These are phyloP conservation scores for Brasenia schreberi DNA, from an alignment of 164 flowering plant genomes.

Conservation along the genomic window DNA sequence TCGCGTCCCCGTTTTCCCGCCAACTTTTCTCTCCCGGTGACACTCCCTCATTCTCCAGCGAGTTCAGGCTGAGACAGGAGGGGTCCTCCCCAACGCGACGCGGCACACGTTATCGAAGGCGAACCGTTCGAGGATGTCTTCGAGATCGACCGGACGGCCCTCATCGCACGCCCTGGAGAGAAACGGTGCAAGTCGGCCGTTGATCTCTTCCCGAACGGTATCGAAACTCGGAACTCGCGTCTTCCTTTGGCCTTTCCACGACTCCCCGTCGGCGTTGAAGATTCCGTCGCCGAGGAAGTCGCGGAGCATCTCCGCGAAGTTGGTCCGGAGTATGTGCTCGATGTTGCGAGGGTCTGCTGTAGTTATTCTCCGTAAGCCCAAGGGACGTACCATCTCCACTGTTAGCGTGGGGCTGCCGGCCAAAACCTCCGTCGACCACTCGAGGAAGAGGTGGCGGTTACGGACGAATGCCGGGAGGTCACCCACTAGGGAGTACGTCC, in stretches of 20 bases:
- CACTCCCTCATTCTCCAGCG: not conserved
- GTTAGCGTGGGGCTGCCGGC: not conserved
- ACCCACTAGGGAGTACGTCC: conserved; percentile 1
- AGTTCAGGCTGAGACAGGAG: conserved; percentile 16
- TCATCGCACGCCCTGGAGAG: conserved; percentile 14
- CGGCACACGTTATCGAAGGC: conserved; percentile 54
- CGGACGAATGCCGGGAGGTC: conserved; percentile 2
- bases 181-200: conserved; percentile 28
- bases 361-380: not conserved
- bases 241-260: conserved; percentile 28
- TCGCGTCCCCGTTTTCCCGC: not conserved
- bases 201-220: conserved; percentile 18
- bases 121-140: conserved; percentile 43
- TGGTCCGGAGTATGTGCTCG: conserved; percentile 5
- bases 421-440: conserved; percentile 6
- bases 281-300: conserved; percentile 8
- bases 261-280: conserved; percentile 7
- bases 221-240: conserved; percentile 58
- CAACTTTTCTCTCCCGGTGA: not conserved
- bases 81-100: conserved; percentile 42
- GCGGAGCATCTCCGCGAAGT: not conserved
- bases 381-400: not conserved
- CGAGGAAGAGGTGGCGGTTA: conserved; percentile 6
- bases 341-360: conserved; percentile 2
- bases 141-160: conserved; percentile 25